phyloP scores from a whole-genome alignment of 176 grass and related monocot genomes.

The Juncus inflexus region DNA sequence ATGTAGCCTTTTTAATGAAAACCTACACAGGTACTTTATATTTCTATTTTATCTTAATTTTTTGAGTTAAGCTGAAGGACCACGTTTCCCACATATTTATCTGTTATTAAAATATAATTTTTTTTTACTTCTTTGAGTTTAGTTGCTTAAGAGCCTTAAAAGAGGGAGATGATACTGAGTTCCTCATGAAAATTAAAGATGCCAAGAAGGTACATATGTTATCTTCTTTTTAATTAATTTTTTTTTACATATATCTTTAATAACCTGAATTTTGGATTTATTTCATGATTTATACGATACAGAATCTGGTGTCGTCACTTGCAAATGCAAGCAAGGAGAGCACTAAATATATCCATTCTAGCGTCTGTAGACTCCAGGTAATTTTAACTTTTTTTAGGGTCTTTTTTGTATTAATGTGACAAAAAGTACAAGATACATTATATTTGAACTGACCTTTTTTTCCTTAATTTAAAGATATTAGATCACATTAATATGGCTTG shows the following conservation, averaged over 20 bases:
- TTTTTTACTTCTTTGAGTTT: constrained; percentile 30
- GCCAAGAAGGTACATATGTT: constrained; percentile 59
- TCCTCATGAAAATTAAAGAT: constrained; percentile 64
- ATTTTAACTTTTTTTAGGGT: constrained; percentile 22
- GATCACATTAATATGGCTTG: constrained; percentile 81
- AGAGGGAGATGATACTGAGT: constrained; percentile 69
- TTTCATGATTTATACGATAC: constrained; percentile 16
- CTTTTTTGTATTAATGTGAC: constrained; percentile 19
- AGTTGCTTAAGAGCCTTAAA: constrained; percentile 93
- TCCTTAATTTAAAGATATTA: constrained; percentile 57
- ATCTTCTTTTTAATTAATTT: background rate
- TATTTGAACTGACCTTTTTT: constrained; percentile 18
- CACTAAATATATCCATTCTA: constrained; percentile 84
- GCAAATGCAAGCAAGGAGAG: constrained; percentile 91
- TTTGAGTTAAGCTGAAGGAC: background rate
- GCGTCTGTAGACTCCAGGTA: constrained; percentile 81
- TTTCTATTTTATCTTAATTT: constrained; percentile 17
- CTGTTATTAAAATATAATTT: constrained; percentile 10
- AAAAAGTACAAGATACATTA: constrained; percentile 5
- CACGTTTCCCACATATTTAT: background rate
- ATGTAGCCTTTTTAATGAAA: constrained; percentile 74
- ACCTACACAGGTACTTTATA: constrained; percentile 61
- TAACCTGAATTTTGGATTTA: background rate
- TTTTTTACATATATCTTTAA: background rate
- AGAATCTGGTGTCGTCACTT: constrained; percentile 75